These are phyloP conservation scores for Mesostigma viride DNA, from an alignment of 139 green algal species.

Conservation along the genomic window DNA sequence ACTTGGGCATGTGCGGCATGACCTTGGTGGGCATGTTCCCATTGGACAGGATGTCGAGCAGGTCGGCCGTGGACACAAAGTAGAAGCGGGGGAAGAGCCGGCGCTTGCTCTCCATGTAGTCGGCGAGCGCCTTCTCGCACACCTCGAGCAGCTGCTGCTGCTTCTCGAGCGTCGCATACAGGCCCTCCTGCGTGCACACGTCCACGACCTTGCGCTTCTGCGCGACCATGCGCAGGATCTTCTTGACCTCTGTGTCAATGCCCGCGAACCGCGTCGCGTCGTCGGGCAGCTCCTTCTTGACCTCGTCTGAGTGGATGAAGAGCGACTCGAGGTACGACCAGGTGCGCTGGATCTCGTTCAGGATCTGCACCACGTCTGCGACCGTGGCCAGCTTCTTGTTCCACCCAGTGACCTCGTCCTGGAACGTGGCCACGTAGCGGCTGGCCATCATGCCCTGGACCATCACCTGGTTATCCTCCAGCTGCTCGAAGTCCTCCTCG, in stretches of 20 bases:
- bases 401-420: slow-evolving; percentile 66
- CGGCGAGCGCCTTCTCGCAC: slow-evolving; percentile 85
- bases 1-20: slow-evolving; percentile 73
- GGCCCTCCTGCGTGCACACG: slow-evolving; percentile 71
- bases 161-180: slow-evolving; percentile 72
- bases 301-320: slow-evolving; percentile 74
- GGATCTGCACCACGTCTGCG: slow-evolving; percentile 62
- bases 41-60: slow-evolving; percentile 85
- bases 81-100: slow-evolving; percentile 87
- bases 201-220: slow-evolving; percentile 74
- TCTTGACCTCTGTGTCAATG: slow-evolving; percentile 73
- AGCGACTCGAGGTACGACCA: slow-evolving; percentile 82
- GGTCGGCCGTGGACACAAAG: slow-evolving; percentile 77
- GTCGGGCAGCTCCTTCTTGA: slow-evolving; percentile 78
- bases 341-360: slow-evolving; percentile 77
- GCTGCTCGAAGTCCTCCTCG: slow-evolving; percentile 55
- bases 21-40: slow-evolving; percentile 62
- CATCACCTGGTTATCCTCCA: slow-evolving; percentile 78
- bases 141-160: slow-evolving; percentile 73
- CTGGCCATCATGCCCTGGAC: slow-evolving; percentile 74
- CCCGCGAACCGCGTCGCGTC: slow-evolving; percentile 75
- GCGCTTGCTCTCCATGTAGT: slow-evolving; percentile 84
- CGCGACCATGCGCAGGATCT: slow-evolving; percentile 36
- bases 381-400: slow-evolving; percentile 75
- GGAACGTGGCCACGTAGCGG: slow-evolving; percentile 79